Evolutionary conservation across 2,329 filamentous ascomycete genomes (phyloP), one percentile per base, ranked within the genome.

Genomic region (Fusarium sp.): DNA sequence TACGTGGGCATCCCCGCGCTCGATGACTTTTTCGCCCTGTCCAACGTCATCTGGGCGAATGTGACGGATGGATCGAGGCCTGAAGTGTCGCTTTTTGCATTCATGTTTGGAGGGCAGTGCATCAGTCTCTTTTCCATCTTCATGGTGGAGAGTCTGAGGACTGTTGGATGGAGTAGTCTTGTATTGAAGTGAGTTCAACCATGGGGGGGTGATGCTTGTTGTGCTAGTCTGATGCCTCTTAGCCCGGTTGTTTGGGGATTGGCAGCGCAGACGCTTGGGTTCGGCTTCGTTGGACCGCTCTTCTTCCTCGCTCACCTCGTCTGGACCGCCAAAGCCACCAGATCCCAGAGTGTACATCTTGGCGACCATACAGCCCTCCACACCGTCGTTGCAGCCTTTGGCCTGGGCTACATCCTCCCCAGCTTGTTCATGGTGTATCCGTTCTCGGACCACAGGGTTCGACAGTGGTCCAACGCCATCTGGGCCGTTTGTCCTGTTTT

Each of bases 181-280:
- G 49, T 67, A 4, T 47, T 70, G 13, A 68, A 68, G 69, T 69
- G 46, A 57, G 68, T 43, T 43, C 3, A 0, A 2, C 9, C 6
- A 9, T 17, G 19, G 3, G 19, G 19, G 3, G 19, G 19, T 4
- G 15, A 21, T 17, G 11, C 10, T 5, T 6, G 3, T 27, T 35
- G 27, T 36, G 11, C 47, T 7, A 25, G 31, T 37, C 19, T 56
- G 13, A 35, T 14, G 48, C 23, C 14, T 10, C n/a, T 25, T 13
- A 70, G 68, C 43, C 60, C 65, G 6, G 31, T 68, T 3, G n/a
- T 68, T 10, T 72, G 70, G 70, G 58, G 57, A 3, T 45, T 70
- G 15, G 25, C 42, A 0, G 64, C 65, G 43, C 69, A 72, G 33
- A 21, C 39, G 1, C 9, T 70, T 14, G 68, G 69, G 3, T 70